Percentiles rank a stretch among this genome's conserved stretches.
Conservation (phyloP, 257 asterid genomes). For the Nicotiana sylvestris region DNA sequence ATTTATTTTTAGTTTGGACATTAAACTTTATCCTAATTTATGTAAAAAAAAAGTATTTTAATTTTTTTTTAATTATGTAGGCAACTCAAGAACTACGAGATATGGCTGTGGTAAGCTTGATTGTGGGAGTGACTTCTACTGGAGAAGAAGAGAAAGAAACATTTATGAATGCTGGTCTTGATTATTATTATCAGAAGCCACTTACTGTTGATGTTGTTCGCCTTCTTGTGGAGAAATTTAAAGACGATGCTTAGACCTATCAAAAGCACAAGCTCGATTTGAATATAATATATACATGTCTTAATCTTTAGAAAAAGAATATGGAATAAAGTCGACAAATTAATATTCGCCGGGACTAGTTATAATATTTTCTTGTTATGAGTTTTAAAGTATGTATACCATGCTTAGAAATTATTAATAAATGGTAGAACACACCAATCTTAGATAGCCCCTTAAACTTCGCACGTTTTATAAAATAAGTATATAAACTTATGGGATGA, state of each 20-base stretch:
- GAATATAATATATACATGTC: not conserved
- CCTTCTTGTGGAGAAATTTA: not conserved
- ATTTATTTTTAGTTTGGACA: not conserved
- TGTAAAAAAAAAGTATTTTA: not conserved
- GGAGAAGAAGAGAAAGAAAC: slow-evolving; percentile 19
- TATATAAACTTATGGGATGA: no score
- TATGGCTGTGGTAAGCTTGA: slow-evolving; percentile 42
- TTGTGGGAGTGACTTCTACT: slow-evolving; percentile 41
- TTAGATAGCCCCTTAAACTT: no score
- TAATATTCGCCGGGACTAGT: not conserved
- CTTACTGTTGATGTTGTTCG: not conserved
- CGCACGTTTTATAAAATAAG: no score
- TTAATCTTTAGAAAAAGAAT: not conserved
- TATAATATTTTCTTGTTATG: not conserved
- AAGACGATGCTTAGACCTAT: not conserved
- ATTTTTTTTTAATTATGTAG: slow-evolving; percentile 3
- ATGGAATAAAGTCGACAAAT: not conserved
- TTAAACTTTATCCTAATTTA: not conserved
- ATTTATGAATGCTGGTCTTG: slow-evolving; percentile 42
- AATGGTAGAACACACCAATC: not conserved
- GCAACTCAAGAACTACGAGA: slow-evolving; percentile 38
- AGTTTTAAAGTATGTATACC: not conserved
- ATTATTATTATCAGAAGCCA: slow-evolving; percentile 39
- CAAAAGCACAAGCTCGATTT: not conserved
- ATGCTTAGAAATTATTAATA: not conserved